These are phyloP conservation scores for Tylopilus orsonianus DNA, from an alignment of 1,284 basidiomycete genomes.

Conservation along the genomic window DNA sequence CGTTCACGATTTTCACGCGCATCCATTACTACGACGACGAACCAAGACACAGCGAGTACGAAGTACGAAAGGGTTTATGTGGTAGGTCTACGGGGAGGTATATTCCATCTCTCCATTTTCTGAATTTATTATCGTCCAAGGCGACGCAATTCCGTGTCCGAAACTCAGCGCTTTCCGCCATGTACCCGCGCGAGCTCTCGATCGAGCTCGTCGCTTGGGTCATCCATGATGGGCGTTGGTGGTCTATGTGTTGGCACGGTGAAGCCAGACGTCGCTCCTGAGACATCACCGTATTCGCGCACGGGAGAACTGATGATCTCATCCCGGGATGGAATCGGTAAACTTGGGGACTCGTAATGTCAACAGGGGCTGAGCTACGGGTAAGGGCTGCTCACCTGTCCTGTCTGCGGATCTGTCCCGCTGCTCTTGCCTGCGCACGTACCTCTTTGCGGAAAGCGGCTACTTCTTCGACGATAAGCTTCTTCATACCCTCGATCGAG, in stretches of 20 bases:
- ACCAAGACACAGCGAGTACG: not conserved
- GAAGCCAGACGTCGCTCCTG: conserved; percentile 70
- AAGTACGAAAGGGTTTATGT: not conserved
- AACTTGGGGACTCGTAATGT: conserved; percentile 31
- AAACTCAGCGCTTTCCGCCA: conserved; percentile 34
- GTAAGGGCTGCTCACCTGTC: conserved; percentile 52
- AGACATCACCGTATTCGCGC: conserved; percentile 60
- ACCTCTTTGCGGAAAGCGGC: conserved; percentile 86
- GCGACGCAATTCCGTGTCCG: not conserved
- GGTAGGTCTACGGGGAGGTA: conserved; percentile 6
- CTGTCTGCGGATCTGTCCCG: conserved; percentile 67
- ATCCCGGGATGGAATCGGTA: conserved; percentile 75
- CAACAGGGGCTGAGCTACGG: conserved; percentile 1
- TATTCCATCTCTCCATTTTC: conserved; percentile 2
- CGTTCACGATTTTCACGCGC: not conserved
- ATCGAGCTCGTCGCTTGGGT: conserved; percentile 86
- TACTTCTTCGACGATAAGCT: conserved; percentile 93
- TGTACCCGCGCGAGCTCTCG: conserved; percentile 76
- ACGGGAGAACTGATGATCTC: conserved; percentile 78
- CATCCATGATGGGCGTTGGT: conserved; percentile 68
- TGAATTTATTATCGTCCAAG: too few species aligned
- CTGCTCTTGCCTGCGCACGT: conserved; percentile 69
- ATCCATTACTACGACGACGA: not conserved
- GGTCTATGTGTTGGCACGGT: conserved; percentile 49
- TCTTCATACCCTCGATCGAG: conserved; percentile 96